Percentiles rank a stretch among this genome's conserved stretches.
These are phyloP conservation scores for Isatis tinctoria DNA, from an alignment of 345 rosid species.

Conservation along the genomic window DNA sequence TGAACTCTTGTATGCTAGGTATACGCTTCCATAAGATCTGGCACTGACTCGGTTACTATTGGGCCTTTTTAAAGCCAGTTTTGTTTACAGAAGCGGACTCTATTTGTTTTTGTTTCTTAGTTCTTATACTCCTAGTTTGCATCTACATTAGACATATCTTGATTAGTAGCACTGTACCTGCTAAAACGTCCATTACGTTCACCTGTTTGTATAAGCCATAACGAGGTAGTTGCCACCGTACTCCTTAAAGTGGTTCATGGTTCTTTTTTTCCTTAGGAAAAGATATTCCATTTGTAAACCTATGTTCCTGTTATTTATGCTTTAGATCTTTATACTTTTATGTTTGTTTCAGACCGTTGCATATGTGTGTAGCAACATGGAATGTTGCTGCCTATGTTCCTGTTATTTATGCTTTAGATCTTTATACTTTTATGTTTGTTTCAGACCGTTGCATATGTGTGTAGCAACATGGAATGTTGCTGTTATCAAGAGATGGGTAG, in stretches of 20 bases:
- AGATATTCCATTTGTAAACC: not conserved
- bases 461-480: conserved; percentile 86
- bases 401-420: not conserved
- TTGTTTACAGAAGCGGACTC: not conserved
- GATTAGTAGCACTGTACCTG: not conserved
- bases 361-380: conserved; percentile 80
- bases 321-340: not conserved
- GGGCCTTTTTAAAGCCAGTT: not conserved
- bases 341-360: conserved; percentile 69
- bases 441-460: conserved; percentile 91
- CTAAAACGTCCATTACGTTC: not conserved
- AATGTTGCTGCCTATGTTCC: conserved; percentile 79
- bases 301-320: conserved; percentile 5
- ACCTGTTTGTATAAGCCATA: not conserved
- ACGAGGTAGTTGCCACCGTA: not conserved
- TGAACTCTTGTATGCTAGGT: conserved; percentile 1
- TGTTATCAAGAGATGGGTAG: conserved; percentile 89
- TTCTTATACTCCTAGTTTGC: not conserved
- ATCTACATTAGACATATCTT: not conserved
- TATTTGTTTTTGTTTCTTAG: not conserved
- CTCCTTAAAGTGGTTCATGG: not conserved
- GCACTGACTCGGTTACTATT: not conserved
- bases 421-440: conserved; percentile 18
- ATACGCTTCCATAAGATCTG: not conserved
- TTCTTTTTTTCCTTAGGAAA: not conserved